phyloP scores from a whole-genome alignment of 805 yeast species.

The Barnettozyma populi region DNA sequence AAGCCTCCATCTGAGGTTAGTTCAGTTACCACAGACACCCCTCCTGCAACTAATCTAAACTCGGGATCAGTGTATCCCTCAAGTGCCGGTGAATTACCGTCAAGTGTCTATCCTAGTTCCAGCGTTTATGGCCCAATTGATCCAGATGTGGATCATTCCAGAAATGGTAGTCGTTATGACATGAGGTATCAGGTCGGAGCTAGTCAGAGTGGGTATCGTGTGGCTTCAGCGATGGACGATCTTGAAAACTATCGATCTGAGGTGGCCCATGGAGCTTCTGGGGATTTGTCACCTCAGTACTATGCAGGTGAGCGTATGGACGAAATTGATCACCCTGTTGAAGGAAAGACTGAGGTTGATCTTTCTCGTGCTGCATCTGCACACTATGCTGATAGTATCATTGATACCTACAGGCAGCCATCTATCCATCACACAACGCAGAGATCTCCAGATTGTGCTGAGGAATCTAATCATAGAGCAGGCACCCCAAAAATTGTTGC shows the following conservation, averaged over 20 bases:
- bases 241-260: constrained; percentile 6
- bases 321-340: constrained; percentile 1
- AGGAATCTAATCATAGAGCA: background rate
- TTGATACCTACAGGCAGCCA: constrained; percentile 19
- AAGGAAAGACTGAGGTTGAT: background rate
- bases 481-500: background rate
- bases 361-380: background rate
- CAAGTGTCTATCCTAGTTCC: constrained; percentile 16
- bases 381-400: constrained; percentile 21
- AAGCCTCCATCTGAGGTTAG: constrained; percentile 9
- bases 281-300: background rate
- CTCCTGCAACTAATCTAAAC: background rate
- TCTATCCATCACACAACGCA: constrained; percentile 8
- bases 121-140: constrained; percentile 19
- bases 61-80: background rate
- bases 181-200: background rate
- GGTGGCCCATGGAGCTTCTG: constrained; percentile 4
- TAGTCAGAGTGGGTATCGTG: background rate
- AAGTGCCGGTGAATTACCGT: background rate
- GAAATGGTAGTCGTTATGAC: background rate
- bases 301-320: background rate
- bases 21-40: background rate
- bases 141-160: background rate
- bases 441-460: constrained; percentile 2
- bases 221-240: constrained; percentile 8